phyloP scores from a whole-genome alignment of 139 green algal species.

The Coccomyxa sp. region DNA sequence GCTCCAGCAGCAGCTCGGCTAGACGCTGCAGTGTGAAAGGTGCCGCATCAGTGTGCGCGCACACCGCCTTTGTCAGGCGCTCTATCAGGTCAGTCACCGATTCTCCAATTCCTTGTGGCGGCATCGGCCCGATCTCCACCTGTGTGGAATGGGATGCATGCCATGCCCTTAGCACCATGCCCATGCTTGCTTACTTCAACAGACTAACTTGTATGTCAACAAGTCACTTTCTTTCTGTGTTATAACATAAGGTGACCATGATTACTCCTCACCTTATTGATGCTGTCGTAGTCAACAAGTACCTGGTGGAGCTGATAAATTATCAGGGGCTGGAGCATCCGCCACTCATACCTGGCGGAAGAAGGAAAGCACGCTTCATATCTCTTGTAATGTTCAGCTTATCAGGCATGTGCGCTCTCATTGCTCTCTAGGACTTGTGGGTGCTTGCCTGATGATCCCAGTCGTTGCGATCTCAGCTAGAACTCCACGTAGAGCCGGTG shows the following conservation, averaged over 20 bases:
- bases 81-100: conserved; percentile 2
- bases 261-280: too few species aligned
- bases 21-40: conserved; percentile 77
- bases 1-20: conserved; percentile 70
- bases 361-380: not conserved
- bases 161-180: too few species aligned
- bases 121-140: conserved; percentile 37
- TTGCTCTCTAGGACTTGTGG: not conserved
- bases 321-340: conserved; percentile 38
- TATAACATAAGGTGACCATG: too few species aligned
- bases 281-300: conserved; percentile 3
- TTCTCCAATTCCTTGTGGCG: conserved; percentile 26
- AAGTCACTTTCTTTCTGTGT: too few species aligned
- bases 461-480: conserved; percentile 48
- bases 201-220: too few species aligned
- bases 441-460: conserved; percentile 27
- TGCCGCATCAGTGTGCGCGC: conserved; percentile 24
- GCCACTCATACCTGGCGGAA: conserved; percentile 40
- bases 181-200: too few species aligned
- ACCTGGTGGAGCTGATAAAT: conserved; percentile 23
- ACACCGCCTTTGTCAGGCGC: conserved; percentile 37
- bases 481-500: conserved; percentile 36
- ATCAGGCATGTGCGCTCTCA: not conserved
- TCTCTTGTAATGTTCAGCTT: not conserved
- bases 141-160: too few species aligned